Base-by-base conservation (phyloP, 1,284 basidiomycete species). In the Boletus sp. region DNA sequence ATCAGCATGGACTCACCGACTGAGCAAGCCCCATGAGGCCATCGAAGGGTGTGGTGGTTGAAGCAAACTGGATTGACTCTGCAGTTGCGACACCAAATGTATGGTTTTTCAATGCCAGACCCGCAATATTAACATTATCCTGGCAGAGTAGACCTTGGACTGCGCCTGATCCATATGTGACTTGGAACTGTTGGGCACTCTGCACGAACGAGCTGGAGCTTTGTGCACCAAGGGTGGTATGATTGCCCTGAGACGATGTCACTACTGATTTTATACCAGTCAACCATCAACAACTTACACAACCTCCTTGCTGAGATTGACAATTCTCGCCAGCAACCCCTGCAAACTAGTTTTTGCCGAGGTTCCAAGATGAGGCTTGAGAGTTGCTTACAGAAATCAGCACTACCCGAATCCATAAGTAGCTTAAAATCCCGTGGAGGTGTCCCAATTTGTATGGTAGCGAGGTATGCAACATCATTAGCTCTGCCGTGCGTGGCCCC, bases 361-460 rank as follows among this genome's bases (percentile, higher is more conserved):
- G 5, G 8, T 19, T 17, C 12, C 23, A n/a, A 22, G 12, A 33
- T 22, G 14, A 29, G 1, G 19, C 2, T 29, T 16, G 7, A 5
- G 43, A 27, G 16, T 1, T 7, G 40, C 64, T 44, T 32, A 63
- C 91, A 94, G 33, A 90, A 74, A 65, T 94, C 91, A 13, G 88
- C 83, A 8, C 84, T 90, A 27, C 91, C 92, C 22, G 87, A 88
- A 69, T 94, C 91, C 81, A 91, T 84, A 42, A 94, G 75, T 59
- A 94, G 67, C 27, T 75, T 72, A 69, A 88, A 94, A 57, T 82
- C 68, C 35, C 67, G 72, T 2, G 85, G 77, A n/a, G 87, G 87
- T 3, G 84, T 88, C 32, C 91, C 91, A 54, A 94, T 79, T 64
- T 86, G 77, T 27, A 94, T 66, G 22, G 78, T 82, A 7, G 85